Conservation (phyloP, 1,284 basidiomycete species). For the Bjerkandera adusta region DNA sequence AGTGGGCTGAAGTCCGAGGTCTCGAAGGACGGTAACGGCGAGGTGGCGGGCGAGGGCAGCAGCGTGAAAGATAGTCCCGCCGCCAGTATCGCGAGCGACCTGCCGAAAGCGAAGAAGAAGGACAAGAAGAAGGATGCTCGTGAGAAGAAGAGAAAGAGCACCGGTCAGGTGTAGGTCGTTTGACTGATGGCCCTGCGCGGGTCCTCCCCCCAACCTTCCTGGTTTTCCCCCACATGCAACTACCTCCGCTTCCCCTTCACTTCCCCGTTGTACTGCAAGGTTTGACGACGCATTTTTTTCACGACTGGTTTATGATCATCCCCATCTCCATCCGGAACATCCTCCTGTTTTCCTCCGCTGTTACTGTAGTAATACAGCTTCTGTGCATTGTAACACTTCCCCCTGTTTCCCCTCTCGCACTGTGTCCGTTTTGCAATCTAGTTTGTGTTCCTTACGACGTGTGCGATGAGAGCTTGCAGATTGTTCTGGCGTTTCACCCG, state of each 20-base stretch:
- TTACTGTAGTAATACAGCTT: conserved; percentile 31
- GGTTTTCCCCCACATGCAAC: conserved; percentile 10
- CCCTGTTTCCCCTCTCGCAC: conserved; percentile 3
- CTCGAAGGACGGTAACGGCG: conserved; percentile 15
- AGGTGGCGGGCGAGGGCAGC: conserved; percentile 7
- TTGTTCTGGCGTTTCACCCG: no score
- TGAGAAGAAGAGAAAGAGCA: conserved; percentile 33
- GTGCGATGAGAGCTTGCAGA: no score
- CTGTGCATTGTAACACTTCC: conserved; percentile 11
- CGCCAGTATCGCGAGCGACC: conserved; percentile 28
- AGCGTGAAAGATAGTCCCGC: conserved; percentile 27
- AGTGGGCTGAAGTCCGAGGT: conserved; percentile 4
- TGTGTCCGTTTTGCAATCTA: conserved; percentile 4
- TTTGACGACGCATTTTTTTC: conserved; percentile 2
- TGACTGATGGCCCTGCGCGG: conserved; percentile 6
- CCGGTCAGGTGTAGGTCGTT: conserved; percentile 15
- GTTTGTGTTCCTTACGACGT: neutral
- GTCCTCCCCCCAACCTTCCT: neutral
- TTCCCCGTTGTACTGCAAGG: neutral
- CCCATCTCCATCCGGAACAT: conserved; percentile 13
- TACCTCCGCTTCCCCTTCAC: no score
- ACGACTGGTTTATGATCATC: conserved; percentile 6
- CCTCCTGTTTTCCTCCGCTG: conserved; percentile 14
- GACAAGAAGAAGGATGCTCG: conserved; percentile 30
- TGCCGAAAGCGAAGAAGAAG: conserved; percentile 26